Evolutionary conservation across 768 basidiomycete genomes (phyloP), one percentile per base, ranked within the genome.

Genomic region (Leccinum incarnatum): DNA sequence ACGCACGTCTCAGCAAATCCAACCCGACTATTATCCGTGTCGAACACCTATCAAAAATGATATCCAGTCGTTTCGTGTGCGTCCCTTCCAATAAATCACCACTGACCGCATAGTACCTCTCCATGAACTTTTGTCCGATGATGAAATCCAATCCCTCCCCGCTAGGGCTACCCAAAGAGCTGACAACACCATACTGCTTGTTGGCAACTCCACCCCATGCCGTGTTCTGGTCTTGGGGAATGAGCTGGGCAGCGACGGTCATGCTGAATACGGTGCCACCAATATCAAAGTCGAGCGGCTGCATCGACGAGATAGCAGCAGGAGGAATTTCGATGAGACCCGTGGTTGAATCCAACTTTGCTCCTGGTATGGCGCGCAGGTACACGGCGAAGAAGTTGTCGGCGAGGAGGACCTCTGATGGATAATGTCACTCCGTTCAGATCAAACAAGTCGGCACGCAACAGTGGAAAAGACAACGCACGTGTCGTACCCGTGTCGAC

Each of bases 331-430:
- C 56, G 3, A 60, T 10, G 19, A 65, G 48, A 23, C 56, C 37
- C 8, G 40, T 30, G 37, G 2, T 27, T 0, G 48, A 8, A 17
- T 65, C 53, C 1, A 45, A n/a, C 15, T n/a, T 47, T n/a, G 65
- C 55, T 5, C 53, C 62, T 10, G 65, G 64, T 36, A 65, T 66
- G 8, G 61, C 48, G 7, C 12, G 12, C 19, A 58, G 10, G 54
- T 66, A 66, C 11, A 36, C 10, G 1, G 19, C 11, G 34, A 66
- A 64, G 45, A 51, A 52, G 17, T 67, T 47, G 15, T 63, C 45
- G 15, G 65, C 65, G 45, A 70, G 42, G 42, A 32, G 50, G 12
- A 51, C n/a, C 32, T 56, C 61, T 63, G 34, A 40, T 12, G n/a
- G 6, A 27, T 5, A 27, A 40, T 21, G 32, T n/a, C 8, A 37